phyloP scores from a whole-genome alignment of 345 rosid species.

The Dimocarpus longan region DNA sequence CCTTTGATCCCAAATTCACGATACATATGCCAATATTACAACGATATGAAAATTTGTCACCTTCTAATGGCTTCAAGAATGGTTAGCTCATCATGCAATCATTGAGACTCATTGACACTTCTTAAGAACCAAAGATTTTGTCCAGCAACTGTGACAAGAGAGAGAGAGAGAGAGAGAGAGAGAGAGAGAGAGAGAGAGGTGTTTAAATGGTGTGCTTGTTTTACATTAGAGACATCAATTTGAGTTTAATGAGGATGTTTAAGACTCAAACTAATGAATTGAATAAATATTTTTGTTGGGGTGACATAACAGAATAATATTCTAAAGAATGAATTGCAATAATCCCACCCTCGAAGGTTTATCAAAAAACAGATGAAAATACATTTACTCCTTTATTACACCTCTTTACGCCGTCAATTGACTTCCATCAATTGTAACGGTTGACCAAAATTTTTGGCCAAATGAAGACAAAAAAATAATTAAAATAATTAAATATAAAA shows the following conservation, averaged over 20 bases:
- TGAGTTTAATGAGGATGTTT: background rate
- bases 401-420: too few relatives aligned
- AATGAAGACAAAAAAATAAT: too few relatives aligned
- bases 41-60: constrained; percentile 27
- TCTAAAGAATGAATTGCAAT: background rate
- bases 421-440: too few relatives aligned
- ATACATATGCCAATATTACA: constrained; percentile 52
- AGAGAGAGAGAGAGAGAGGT: background rate
- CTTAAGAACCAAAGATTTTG: constrained; percentile 62
- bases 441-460: too few relatives aligned
- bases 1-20: constrained; percentile 87
- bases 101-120: constrained; percentile 51
- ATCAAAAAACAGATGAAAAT: too few relatives aligned
- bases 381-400: too few relatives aligned
- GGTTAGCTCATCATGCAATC: constrained; percentile 64
- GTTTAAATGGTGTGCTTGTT: background rate
- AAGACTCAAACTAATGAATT: background rate
- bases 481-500: too few relatives aligned
- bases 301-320: background rate
- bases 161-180: background rate
- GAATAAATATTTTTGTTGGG: background rate
- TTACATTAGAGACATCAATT: background rate
- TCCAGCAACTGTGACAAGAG: constrained; percentile 63
- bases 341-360: too few relatives aligned
- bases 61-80: constrained; percentile 74